Base-by-base conservation (phyloP, 768 basidiomycete genomes). In the Tulasnella calospora region DNA sequence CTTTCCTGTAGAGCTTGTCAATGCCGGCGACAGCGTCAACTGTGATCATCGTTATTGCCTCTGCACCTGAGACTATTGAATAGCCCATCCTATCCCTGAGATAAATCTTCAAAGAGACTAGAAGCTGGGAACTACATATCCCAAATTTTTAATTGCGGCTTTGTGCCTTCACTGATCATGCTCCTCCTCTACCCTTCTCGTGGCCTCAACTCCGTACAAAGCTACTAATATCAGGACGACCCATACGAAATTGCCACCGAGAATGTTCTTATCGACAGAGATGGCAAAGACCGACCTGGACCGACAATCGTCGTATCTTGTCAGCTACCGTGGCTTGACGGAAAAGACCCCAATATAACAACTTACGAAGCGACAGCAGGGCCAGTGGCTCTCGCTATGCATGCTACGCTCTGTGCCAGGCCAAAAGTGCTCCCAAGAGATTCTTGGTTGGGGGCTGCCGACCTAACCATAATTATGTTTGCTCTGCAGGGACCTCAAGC, bases 381-480 rank as follows among this genome's bases (percentile, higher is more conserved):
- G 2, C 82, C 82, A 51, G 83, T 72, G 2, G 83, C 80, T 21
- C 80, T 79, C 9, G 83, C 82, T 38, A 82, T 71, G 4, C 83
- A 83, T 57, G 83, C 82, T n/a, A 81, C 80, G 78, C 83, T 82
- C 80, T 85, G 84, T 0, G 83, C 82, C 30, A 85, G 73, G 47
- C 85, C 85, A 76, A 84, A 84, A 27, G 82, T 81, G 19, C 82
- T 82, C 4, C 83, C 84, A 15, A 85, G 81, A 21, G 82, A 82
- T 35, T 82, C 79, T 12, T 81, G 61, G 23, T 80, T 81, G 3
- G 83, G 83, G 4, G 83, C 81, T 47, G 83, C 81, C 69, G 83
- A 81, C 73, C 83, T 82, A 23, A 83, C 82, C 57, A 84, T 80
- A 21, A 84, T 83, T 83, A 84, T 84, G 79, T 83, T 82, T 30